Percentiles rank a stretch among this genome's conserved stretches.
These are phyloP conservation scores for Suhomyces vadensis DNA, from an alignment of 805 yeast species.

Conservation along the genomic window DNA sequence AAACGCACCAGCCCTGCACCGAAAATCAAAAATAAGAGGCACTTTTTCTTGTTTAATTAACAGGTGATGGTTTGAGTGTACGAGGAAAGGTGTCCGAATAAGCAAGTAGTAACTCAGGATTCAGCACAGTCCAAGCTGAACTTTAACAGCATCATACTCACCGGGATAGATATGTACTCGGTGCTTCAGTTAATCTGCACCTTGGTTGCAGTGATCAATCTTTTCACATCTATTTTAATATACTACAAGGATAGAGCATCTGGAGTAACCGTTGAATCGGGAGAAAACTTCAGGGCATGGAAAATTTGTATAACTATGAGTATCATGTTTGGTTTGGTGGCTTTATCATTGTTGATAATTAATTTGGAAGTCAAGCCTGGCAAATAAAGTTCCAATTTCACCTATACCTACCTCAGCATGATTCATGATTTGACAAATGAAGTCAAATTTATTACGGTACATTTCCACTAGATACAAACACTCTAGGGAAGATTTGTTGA, in stretches of 20 bases:
- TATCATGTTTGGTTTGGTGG: conserved; percentile 18
- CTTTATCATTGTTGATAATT: conserved; percentile 16
- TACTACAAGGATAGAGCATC: conserved; percentile 14
- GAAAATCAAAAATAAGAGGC: background rate
- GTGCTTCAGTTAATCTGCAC: conserved; percentile 15
- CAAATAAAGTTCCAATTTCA: background rate
- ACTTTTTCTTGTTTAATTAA: background rate
- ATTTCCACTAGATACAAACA: too few relatives aligned
- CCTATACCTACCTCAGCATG: background rate
- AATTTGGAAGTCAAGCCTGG: background rate
- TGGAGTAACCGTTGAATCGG: conserved; percentile 19
- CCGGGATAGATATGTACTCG: conserved; percentile 5
- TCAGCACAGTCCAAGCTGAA: background rate
- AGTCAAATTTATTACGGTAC: too few relatives aligned
- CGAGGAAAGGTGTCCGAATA: background rate
- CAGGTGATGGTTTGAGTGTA: background rate
- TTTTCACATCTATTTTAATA: conserved; percentile 17
- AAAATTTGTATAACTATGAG: conserved; percentile 22
- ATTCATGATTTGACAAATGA: too few relatives aligned
- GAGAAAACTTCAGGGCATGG: conserved; percentile 19
- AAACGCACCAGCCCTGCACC: background rate
- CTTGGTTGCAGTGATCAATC: conserved; percentile 19
- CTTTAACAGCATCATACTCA: background rate
- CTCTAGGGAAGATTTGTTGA: too few relatives aligned
- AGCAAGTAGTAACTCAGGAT: background rate